A percentile compares a stretch with the other conserved stretches of the same genome.
These are phyloP conservation scores for Pseudoneurospora amorphoporcata DNA, from an alignment of 495 filamentous ascomycete species.

Conservation along the genomic window DNA sequence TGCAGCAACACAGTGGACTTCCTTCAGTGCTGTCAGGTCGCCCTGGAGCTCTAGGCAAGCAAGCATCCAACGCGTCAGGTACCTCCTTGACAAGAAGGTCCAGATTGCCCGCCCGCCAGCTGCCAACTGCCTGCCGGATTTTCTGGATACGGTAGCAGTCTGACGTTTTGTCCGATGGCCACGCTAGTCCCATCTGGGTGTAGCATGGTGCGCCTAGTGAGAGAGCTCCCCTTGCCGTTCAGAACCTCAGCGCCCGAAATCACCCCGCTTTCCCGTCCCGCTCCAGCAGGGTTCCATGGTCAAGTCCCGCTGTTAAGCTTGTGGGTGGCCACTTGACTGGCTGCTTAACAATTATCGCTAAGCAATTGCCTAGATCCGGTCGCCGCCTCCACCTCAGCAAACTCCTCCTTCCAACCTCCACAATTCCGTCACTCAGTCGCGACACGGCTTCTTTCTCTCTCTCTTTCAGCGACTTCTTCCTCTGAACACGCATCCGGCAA, in stretches of 20 bases:
- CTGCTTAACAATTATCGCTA: background rate
- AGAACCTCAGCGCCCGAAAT: background rate
- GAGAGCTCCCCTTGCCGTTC: background rate
- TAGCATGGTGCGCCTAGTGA: background rate
- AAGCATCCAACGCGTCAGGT: conserved; percentile 26
- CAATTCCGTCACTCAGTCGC: conserved; percentile 16
- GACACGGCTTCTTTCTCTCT: background rate
- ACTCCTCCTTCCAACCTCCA: conserved; percentile 22
- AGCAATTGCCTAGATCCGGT: background rate
- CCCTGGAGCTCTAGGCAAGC: conserved; percentile 29
- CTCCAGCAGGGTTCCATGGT: background rate
- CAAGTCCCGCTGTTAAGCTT: background rate
- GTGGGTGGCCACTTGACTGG: background rate
- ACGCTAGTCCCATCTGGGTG: background rate
- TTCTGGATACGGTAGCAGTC: background rate
- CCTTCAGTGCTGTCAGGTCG: background rate
- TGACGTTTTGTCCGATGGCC: background rate
- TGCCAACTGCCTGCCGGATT: background rate
- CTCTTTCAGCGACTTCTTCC: background rate
- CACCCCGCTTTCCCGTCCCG: background rate
- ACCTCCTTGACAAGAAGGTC: conserved; percentile 9
- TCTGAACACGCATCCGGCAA: background rate
- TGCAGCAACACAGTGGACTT: background rate
- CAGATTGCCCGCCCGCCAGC: background rate
- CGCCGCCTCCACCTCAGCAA: conserved; percentile 13